These are phyloP conservation scores for Chlorella vulgaris DNA, from an alignment of 139 green algal species.

Conservation along the genomic window DNA sequence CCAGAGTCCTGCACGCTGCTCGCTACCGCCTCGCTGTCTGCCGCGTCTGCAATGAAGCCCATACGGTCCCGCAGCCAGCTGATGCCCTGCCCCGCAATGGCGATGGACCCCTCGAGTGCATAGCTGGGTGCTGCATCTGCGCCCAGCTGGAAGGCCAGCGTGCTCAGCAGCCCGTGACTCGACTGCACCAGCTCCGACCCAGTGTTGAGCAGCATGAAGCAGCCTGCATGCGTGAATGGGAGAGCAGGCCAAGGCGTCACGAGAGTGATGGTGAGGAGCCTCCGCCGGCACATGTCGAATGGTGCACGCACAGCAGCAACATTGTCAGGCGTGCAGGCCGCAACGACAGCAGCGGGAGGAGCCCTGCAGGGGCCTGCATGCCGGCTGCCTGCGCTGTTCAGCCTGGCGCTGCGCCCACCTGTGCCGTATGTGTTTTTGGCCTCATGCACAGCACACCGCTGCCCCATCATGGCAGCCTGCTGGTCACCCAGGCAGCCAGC, in stretches of 20 bases:
- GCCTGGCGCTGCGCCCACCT: too few relatives aligned
- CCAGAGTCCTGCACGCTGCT: constrained; percentile 61
- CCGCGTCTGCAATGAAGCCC: constrained; percentile 68
- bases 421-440: constrained; percentile 99
- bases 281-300: too few relatives aligned
- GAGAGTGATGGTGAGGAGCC: too few relatives aligned
- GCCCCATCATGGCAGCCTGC: constrained; percentile 91
- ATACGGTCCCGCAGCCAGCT: constrained; percentile 89
- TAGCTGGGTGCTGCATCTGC: constrained; percentile 64
- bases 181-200: constrained; percentile 71
- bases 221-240: constrained; percentile 49
- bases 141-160: constrained; percentile 87
- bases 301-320: background rate
- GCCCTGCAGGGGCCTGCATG: background rate
- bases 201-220: constrained; percentile 98
- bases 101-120: constrained; percentile 91
- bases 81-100: constrained; percentile 81
- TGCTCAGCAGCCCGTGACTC: constrained; percentile 91
- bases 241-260: background rate
- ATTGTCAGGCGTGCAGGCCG: too few relatives aligned
- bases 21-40: constrained; percentile 64
- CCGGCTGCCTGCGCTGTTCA: background rate
- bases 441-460: constrained; percentile 80
- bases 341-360: background rate
- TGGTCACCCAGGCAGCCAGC: constrained; percentile 96